Percentiles rank a stretch among this genome's conserved stretches.
Evolutionary conservation across 495 filamentous ascomycete species (phyloP).

Genomic region (Penicillium parvum): DNA sequence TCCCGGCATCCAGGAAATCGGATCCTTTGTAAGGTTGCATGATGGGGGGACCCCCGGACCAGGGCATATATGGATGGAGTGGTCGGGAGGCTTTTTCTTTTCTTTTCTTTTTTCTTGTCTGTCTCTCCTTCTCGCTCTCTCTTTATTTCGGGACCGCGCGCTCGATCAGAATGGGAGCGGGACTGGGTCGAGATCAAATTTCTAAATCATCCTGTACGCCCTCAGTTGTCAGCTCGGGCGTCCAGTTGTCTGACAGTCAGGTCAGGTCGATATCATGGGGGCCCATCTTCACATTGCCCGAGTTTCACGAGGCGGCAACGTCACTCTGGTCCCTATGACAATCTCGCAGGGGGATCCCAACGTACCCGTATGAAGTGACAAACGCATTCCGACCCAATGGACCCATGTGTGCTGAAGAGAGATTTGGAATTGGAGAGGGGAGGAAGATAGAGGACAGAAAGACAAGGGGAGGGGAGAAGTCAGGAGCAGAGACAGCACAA

Average conservation of each 20-base stretch:
- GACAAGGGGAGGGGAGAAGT: slow-evolving; percentile 13
- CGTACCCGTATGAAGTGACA: slow-evolving; percentile 14
- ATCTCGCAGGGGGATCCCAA: slow-evolving; percentile 8
- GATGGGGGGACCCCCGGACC: slow-evolving; percentile 9
- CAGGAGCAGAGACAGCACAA: no score
- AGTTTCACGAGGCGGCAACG: slow-evolving; percentile 7
- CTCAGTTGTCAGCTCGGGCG: slow-evolving; percentile 13
- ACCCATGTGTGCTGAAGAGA: slow-evolving; percentile 2
- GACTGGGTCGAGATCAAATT: slow-evolving; percentile 23
- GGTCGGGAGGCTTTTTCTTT: slow-evolving; percentile 6
- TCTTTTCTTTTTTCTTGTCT: slow-evolving; percentile 8
- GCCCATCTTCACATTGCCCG: slow-evolving; percentile 12
- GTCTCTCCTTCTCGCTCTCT: slow-evolving; percentile 1
- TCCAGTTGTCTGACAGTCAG: background rate
- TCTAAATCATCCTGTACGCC: slow-evolving; percentile 32
- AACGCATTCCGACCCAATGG: slow-evolving; percentile 1
- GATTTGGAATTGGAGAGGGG: slow-evolving; percentile 2
- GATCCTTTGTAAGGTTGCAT: slow-evolving; percentile 36
- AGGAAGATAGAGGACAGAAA: slow-evolving; percentile 2
- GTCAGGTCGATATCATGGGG: slow-evolving; percentile 13
- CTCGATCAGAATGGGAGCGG: slow-evolving; percentile 15
- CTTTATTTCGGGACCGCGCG: slow-evolving; percentile 4
- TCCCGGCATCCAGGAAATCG: slow-evolving; percentile 32
- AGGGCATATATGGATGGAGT: slow-evolving; percentile 4
- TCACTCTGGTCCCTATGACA: slow-evolving; percentile 7